Base-by-base conservation (phyloP, 2,329 filamentous ascomycete genomes). In the Diaporthe citriasiana region DNA sequence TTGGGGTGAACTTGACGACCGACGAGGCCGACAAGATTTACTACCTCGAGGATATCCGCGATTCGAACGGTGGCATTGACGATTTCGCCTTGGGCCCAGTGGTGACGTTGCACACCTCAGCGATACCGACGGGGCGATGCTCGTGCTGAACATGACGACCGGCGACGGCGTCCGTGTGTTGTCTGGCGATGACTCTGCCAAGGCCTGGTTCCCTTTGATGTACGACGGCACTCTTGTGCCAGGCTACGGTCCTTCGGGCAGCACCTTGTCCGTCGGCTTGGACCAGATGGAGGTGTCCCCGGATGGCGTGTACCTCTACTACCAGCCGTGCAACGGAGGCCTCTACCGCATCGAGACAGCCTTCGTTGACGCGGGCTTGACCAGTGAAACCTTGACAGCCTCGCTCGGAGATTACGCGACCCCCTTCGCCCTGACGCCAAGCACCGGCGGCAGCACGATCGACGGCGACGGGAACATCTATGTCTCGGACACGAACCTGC, bases 241-340 rank as follows among this genome's bases (percentile, higher is more conserved):
- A 5, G 51, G 47, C 22, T 70, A 70, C 19, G 65, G 65, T 9
- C 10, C 25, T 2, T 53, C 47, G 2, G 47, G 33, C 1, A 25
- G 47, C 40, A 42, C 38, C 47, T 8, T 70, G 78, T 79, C 59
- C 63, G 79, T 80, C 33, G 79, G 81, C 1, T 25, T 65, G 27
- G 82, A 84, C 72, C 82, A 84, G 70, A 79, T 82, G n/a, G 83
- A 84, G 76, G 82, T 84, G 8, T 83, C 81, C 0, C 82, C 83
- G 1, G 80, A 83, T 57, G 82, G 80, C 3, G 76, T 79, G 27
- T 83, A 78, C 47, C 78, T 81, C 53, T 84, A 84, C 76, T 84
- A 82, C 71, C 82, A 84, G 71, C 82, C 83, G 10, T 77, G 78
- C 4, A 81, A 76, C 56, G 83, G 83, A 17, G 80, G 82, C 2